Percentiles rank a stretch among this genome's conserved stretches.
phyloP scores from a whole-genome alignment of 75 land plant genomes.

The Chamaecyparis obtusa region DNA sequence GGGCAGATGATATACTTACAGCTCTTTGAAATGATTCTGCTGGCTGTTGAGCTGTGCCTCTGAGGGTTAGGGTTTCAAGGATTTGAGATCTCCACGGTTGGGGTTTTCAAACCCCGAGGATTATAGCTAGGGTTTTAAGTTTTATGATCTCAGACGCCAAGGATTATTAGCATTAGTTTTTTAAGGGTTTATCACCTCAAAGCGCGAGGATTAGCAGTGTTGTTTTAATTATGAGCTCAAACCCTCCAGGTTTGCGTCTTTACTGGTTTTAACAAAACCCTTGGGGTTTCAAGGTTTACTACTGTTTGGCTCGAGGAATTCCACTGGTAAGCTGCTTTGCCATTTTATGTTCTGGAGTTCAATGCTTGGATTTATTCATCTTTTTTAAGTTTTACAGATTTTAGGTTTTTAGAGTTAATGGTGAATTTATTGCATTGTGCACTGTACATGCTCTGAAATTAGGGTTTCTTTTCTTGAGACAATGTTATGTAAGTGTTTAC shows the following conservation, averaged over 20 bases:
- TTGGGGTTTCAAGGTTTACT: background rate
- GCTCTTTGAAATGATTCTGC: conserved; percentile 35
- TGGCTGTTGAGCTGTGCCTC: background rate
- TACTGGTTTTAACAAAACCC: too few species aligned
- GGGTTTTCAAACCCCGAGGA: background rate
- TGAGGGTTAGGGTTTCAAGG: background rate
- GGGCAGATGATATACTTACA: conserved; percentile 82
- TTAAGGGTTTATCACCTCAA: background rate
- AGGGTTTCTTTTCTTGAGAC: background rate
- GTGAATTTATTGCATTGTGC: background rate
- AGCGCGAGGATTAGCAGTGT: too few species aligned
- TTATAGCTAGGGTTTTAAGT: background rate
- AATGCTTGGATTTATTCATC: too few species aligned
- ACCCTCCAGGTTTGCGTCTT: too few species aligned
- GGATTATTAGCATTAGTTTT: background rate
- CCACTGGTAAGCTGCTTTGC: background rate
- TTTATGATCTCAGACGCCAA: background rate
- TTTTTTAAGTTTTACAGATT: too few species aligned
- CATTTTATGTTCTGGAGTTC: background rate
- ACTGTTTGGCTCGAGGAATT: background rate
- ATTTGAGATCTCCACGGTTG: background rate
- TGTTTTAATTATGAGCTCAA: too few species aligned
- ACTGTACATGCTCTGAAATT: background rate
- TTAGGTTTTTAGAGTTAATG: background rate
- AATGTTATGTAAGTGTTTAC: background rate